A percentile compares a stretch with the other conserved stretches of the same genome.
Conservation (phyloP, 75 land plant genomes). For the Cryptomeria japonica region DNA sequence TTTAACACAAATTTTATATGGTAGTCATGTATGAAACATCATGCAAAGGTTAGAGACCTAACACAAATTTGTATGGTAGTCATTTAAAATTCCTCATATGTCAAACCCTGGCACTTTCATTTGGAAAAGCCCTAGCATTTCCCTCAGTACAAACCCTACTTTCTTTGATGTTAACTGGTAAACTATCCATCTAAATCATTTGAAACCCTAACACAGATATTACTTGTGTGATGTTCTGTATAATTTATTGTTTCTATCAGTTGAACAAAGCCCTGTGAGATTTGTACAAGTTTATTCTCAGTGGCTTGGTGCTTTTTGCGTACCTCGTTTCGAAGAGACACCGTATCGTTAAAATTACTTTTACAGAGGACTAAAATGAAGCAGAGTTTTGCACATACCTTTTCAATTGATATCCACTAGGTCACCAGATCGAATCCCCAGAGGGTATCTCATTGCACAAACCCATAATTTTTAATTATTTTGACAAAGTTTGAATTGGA, state of each 20-base stretch:
- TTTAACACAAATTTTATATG: no score
- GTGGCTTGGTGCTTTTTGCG: background rate
- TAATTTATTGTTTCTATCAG: background rate
- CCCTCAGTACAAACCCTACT: background rate
- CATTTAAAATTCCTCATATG: no score
- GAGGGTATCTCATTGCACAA: background rate
- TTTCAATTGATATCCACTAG: background rate
- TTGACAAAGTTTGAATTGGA: no score
- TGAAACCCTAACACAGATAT: background rate
- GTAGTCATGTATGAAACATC: no score
- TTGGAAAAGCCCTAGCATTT: no score
- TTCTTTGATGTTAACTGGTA: background rate
- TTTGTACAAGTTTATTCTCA: background rate
- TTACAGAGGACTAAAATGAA: background rate
- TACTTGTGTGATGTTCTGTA: background rate
- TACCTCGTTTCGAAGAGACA: background rate
- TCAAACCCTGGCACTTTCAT: background rate
- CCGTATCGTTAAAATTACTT: background rate
- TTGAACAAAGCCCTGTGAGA: background rate
- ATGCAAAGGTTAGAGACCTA: no score
- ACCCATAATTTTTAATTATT: no score
- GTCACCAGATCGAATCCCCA: background rate
- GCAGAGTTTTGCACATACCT: background rate
- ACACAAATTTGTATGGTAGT: no score
- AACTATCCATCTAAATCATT: background rate